These are phyloP conservation scores for Betula pendula DNA, from an alignment of 306 rosid species.

Conservation along the genomic window DNA sequence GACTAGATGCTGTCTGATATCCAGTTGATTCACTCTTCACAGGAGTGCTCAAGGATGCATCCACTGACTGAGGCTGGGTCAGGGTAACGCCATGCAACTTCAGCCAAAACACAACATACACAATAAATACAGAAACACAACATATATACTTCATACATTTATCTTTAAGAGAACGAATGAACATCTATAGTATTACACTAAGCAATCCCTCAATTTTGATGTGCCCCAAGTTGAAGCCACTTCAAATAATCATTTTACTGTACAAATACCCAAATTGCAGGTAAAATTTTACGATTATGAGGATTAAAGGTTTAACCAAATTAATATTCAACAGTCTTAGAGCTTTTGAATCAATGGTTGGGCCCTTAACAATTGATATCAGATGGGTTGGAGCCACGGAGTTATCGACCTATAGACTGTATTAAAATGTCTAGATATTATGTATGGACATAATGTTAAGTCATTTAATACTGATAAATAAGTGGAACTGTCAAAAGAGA, in stretches of 20 bases:
- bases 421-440: too few relatives aligned
- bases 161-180: constrained; percentile 4
- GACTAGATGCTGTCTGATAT: constrained; percentile 50
- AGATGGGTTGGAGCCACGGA: too few relatives aligned
- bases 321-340: too few relatives aligned
- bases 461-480: too few relatives aligned
- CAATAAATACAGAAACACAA: not conserved
- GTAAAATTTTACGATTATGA: not conserved
- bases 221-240: not conserved
- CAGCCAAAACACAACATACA: constrained; percentile 8
- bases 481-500: too few relatives aligned
- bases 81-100: constrained; percentile 54
- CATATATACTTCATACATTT: not conserved
- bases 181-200: not conserved
- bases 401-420: too few relatives aligned
- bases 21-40: constrained; percentile 43
- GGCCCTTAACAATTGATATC: too few relatives aligned
- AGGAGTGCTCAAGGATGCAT: constrained; percentile 49
- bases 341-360: too few relatives aligned
- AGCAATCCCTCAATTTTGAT: not conserved
- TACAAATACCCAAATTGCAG: not conserved
- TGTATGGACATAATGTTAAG: too few relatives aligned
- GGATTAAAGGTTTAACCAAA: too few relatives aligned
- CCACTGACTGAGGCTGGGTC: constrained; percentile 36
- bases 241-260: constrained; percentile 10